These are phyloP conservation scores for Chaetomium sp. DNA, from an alignment of 2,329 filamentous ascomycete genomes.

Conservation along the genomic window DNA sequence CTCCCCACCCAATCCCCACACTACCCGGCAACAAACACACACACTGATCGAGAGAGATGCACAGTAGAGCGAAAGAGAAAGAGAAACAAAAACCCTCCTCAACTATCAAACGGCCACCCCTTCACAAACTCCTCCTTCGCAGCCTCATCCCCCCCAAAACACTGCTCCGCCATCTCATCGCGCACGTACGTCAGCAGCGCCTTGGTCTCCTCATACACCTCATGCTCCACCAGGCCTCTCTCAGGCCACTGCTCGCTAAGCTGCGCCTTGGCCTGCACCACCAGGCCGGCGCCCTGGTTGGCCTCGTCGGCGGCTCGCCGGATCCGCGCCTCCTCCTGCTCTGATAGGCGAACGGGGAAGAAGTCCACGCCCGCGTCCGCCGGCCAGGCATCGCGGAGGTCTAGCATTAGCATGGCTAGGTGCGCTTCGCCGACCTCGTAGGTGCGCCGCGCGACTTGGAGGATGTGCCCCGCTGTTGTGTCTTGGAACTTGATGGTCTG, in stretches of 20 bases:
- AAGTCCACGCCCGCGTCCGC: background rate
- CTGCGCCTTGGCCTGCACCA: background rate
- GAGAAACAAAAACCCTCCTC: background rate
- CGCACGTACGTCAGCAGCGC: constrained; percentile 5
- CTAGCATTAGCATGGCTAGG: background rate
- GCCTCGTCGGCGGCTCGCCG: constrained; percentile 4
- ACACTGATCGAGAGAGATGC: background rate
- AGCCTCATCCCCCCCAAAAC: constrained; percentile 5
- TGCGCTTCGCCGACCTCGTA: constrained; percentile 15
- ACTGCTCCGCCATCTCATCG: constrained; percentile 11
- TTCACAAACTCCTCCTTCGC: background rate
- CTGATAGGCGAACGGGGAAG: background rate
- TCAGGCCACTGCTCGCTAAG: constrained; percentile 10
- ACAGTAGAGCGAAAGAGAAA: background rate
- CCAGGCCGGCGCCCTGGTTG: background rate
- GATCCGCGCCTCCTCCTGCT: background rate
- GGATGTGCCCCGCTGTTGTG: constrained; percentile 1
- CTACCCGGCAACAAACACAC: background rate
- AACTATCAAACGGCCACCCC: constrained; percentile 8
- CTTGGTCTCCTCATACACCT: constrained; percentile 2
- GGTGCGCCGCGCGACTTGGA: constrained; percentile 8
- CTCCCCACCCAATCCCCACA: background rate
- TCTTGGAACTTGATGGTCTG: constrained; percentile 3
- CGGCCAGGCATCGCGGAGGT: constrained; percentile 3
- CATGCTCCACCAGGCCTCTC: constrained; percentile 4